Conservation (phyloP, 2,329 filamentous ascomycete genomes). For the Aspergillus sp. region DNA sequence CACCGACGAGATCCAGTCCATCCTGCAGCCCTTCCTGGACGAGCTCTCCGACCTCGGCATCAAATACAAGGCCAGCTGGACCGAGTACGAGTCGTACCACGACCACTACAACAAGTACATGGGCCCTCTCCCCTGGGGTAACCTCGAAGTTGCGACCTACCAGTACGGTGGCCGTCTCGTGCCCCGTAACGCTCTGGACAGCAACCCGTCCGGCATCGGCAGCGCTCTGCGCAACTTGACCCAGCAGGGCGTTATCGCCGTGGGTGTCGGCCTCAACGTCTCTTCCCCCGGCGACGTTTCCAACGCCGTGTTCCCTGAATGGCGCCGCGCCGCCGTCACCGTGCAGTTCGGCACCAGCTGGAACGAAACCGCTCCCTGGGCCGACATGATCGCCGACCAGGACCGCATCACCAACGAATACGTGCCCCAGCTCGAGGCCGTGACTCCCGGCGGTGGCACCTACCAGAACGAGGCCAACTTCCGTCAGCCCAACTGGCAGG, state of each 20-base stretch:
- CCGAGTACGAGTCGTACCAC: slow-evolving; percentile 33
- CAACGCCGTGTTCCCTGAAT: slow-evolving; percentile 43
- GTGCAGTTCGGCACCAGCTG: slow-evolving; percentile 35
- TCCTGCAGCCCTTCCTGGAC: slow-evolving; percentile 46
- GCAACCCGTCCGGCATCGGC: slow-evolving; percentile 30
- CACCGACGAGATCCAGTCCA: slow-evolving; percentile 42
- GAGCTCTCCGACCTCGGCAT: slow-evolving; percentile 41
- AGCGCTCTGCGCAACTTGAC: slow-evolving; percentile 35
- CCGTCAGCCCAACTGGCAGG: slow-evolving; percentile 41
- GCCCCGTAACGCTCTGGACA: slow-evolving; percentile 32
- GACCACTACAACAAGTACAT: slow-evolving; percentile 35
- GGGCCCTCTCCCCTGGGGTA: slow-evolving; percentile 29
- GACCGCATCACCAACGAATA: slow-evolving; percentile 40
- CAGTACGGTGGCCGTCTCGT: slow-evolving; percentile 37
- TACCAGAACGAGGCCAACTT: slow-evolving; percentile 48
- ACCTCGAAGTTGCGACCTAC: slow-evolving; percentile 25
- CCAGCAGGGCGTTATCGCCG: slow-evolving; percentile 33
- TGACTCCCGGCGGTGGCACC: slow-evolving; percentile 39
- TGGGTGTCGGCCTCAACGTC: slow-evolving; percentile 42
- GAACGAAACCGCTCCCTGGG: slow-evolving; percentile 40
- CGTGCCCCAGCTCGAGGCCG: slow-evolving; percentile 38
- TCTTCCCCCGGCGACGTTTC: slow-evolving; percentile 34
- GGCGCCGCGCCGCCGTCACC: slow-evolving; percentile 40
- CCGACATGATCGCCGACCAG: slow-evolving; percentile 37
- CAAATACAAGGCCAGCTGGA: slow-evolving; percentile 29